Percentiles rank a stretch among this genome's conserved stretches.
These are phyloP conservation scores for Ascochyta pisi DNA, from an alignment of 2,329 filamentous ascomycete genomes.

Conservation along the genomic window DNA sequence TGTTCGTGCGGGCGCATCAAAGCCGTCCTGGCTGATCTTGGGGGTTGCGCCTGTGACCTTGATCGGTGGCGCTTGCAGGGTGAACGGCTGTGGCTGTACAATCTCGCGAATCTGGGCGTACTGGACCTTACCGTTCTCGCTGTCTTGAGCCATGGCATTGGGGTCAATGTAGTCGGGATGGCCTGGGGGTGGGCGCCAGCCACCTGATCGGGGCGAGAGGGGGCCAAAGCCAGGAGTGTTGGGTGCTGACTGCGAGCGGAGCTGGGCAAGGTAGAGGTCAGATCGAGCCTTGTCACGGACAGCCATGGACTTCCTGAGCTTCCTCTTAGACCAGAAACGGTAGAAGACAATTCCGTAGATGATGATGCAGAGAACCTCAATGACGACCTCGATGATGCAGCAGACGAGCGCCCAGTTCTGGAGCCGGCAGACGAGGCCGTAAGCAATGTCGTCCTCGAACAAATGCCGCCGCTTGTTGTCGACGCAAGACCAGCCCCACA, in stretches of 20 bases:
- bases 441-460: slow-evolving; percentile 82
- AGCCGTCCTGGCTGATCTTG: slow-evolving; percentile 67
- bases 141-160: slow-evolving; percentile 60
- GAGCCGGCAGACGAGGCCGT: slow-evolving; percentile 88
- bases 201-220: slow-evolving; percentile 66
- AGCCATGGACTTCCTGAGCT: slow-evolving; percentile 96
- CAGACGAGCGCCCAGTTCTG: slow-evolving; percentile 97
- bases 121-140: slow-evolving; percentile 51
- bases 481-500: slow-evolving; percentile 99
- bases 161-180: slow-evolving; percentile 53
- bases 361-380: slow-evolving; percentile 88
- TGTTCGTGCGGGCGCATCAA: slow-evolving; percentile 55
- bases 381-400: slow-evolving; percentile 93
- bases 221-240: slow-evolving; percentile 87
- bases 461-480: slow-evolving; percentile 81
- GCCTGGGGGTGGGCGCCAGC: slow-evolving; percentile 55
- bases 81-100: slow-evolving; percentile 70
- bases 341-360: slow-evolving; percentile 97
- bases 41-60: slow-evolving; percentile 81
- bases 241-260: slow-evolving; percentile 79
- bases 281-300: slow-evolving; percentile 90
- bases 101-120: slow-evolving; percentile 52
- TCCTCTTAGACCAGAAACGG: slow-evolving; percentile 95
- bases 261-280: slow-evolving; percentile 83
- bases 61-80: slow-evolving; percentile 82